A percentile compares a stretch with the other conserved stretches of the same genome.
phyloP scores from a whole-genome alignment of 2,329 filamentous ascomycete genomes.

The Diaporthe eres region DNA sequence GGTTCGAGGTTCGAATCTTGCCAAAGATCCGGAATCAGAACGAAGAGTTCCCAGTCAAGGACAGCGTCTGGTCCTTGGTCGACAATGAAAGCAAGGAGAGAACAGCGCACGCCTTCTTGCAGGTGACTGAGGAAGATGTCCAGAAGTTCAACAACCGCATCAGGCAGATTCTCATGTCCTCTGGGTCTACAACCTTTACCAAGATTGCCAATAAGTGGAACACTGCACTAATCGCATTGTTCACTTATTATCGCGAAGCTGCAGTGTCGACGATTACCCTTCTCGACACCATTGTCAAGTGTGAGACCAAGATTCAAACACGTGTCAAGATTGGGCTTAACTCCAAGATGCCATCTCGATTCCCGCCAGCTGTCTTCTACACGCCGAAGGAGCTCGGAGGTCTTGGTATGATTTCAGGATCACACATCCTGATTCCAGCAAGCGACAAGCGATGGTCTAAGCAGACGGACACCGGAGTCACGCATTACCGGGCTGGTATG shows the following conservation, averaged over 20 bases:
- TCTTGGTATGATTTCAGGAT: slow-evolving; percentile 98
- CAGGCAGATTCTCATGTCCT: slow-evolving; percentile 98
- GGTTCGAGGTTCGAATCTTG: slow-evolving; percentile 96
- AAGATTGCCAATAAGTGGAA: slow-evolving; percentile 99
- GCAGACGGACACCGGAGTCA: slow-evolving; percentile 97
- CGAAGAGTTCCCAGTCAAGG: slow-evolving; percentile 97
- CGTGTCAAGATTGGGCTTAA: slow-evolving; percentile 98
- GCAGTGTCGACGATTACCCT: slow-evolving; percentile 95
- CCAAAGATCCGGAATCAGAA: slow-evolving; percentile 96
- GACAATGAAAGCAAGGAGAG: slow-evolving; percentile 97
- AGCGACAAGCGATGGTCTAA: slow-evolving; percentile 99
- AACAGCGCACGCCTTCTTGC: slow-evolving; percentile 96
- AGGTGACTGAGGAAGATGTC: slow-evolving; percentile 98
- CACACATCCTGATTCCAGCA: slow-evolving; percentile 95
- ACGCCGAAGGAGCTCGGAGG: slow-evolving; percentile 98
- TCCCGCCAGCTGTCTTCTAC: slow-evolving; percentile 98
- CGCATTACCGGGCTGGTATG: slow-evolving; percentile 98
- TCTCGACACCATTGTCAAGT: slow-evolving; percentile 98
- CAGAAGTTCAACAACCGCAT: slow-evolving; percentile 99
- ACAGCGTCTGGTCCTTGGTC: slow-evolving; percentile 97
- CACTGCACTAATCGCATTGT: slow-evolving; percentile 94
- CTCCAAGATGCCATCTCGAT: slow-evolving; percentile 99
- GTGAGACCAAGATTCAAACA: slow-evolving; percentile 99
- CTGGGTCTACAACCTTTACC: slow-evolving; percentile 98
- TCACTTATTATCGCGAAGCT: slow-evolving; percentile 98